Percentiles rank a stretch among this genome's conserved stretches.
Conservation (phyloP, 441 rosid genomes). For the Breynia disticha region DNA sequence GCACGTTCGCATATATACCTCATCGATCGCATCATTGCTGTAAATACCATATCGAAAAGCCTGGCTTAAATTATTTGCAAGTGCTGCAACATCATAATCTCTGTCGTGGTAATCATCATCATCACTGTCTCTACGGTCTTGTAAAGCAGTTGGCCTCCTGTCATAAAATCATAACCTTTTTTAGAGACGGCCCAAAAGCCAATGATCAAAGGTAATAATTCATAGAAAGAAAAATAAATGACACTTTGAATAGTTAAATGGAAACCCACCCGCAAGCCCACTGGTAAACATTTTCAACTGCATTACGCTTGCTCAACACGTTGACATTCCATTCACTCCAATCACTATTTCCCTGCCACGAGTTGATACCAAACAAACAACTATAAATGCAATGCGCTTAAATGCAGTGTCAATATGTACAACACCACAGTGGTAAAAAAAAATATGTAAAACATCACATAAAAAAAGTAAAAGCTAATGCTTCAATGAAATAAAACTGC, state of each 20-base stretch:
- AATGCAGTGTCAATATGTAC: too few species aligned
- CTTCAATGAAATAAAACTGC: too few species aligned
- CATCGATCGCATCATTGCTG: slow-evolving; percentile 65
- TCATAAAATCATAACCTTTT: not conserved
- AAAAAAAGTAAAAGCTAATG: too few species aligned
- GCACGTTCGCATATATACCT: slow-evolving; percentile 39
- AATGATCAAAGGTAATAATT: not conserved
- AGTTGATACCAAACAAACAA: slow-evolving; percentile 9
- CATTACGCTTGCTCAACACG: slow-evolving; percentile 69
- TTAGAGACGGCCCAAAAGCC: not conserved
- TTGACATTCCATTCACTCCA: slow-evolving; percentile 81
- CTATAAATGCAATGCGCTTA: not conserved
- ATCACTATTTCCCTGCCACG: slow-evolving; percentile 50
- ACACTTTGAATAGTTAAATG: not conserved
- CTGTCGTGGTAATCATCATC: slow-evolving; percentile 95
- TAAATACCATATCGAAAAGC: slow-evolving; percentile 86
- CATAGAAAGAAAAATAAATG: not conserved
- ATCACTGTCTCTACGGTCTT: slow-evolving; percentile 89
- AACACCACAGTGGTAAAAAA: too few species aligned
- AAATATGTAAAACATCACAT: too few species aligned
- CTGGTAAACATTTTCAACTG: slow-evolving; percentile 76
- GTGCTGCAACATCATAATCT: slow-evolving; percentile 92
- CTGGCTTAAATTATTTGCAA: slow-evolving; percentile 90
- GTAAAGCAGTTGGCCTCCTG: slow-evolving; percentile 92
- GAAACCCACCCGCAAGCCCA: slow-evolving; percentile 91